Base-by-base conservation (phyloP, 345 rosid species). In the Eucalyptus tenuipes region DNA sequence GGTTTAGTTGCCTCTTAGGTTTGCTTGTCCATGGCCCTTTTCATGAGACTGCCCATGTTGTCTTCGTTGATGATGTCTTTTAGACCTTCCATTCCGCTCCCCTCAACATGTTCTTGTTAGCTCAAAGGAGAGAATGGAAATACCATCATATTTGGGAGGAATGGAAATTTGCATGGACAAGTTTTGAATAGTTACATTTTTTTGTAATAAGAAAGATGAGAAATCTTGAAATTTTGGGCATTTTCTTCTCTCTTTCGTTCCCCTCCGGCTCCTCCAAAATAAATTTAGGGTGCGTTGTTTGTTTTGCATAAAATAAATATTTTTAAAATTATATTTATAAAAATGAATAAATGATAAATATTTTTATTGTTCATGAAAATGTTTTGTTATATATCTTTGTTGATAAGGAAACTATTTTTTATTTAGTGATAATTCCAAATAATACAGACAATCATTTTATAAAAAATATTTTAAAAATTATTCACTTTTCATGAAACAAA, bases 391-490 rank as follows among this genome's bases (percentile, higher is more conserved):
- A 33, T 33, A 10, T 33, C 33, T 3, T 33, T 1, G 0, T 18
- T 0, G 1, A 33, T 33, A 5, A 10, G 20, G 22, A 9, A 71
- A 33, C 4, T 3, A 2, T 12, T 37, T 75, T 75, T 75, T 0
- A 17, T 37, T 37, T 4, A 33, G 37, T 9, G 13, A 11, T 33
- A 33, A 71, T 71, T 71, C 10, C 13, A 18, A 71, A 22, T 10
- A 5, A 71, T 33, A 5, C 13, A 71, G 37, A 2, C 0, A 2
- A 37, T 37, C 4, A 1, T 9, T 37, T 18, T 71, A 5, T 3
- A 2, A 68, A 71, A 5, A 9, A 37, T 3, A 16, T 5, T 1
- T 37, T 37, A 17, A 1, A 5, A 71, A 71, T 33, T 6, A 33
- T 71, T 18, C 0, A 17, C 6, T 1, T 71, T 33, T 9, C 8